Evolutionary conservation across 495 filamentous ascomycete genomes (phyloP), one percentile per base, ranked within the genome.

Genomic region (Podospora anserina): DNA sequence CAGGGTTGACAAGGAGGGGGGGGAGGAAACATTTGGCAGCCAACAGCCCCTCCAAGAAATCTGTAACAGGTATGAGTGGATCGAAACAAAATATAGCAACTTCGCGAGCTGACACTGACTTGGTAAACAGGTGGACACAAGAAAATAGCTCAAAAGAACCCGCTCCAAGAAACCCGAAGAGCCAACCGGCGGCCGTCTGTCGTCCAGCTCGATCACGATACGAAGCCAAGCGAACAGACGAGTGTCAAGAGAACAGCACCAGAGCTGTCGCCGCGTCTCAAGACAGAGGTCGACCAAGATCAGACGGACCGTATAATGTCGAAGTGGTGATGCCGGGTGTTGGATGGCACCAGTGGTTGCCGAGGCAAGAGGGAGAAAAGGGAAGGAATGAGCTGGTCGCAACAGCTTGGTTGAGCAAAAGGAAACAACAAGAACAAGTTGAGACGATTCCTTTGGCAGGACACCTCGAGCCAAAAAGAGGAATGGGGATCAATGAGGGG

Each of bases 351-450:
- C 64, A 30, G n/a, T 26, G 61, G 15, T 26, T 63, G 61, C 30
- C 30, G 61, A 63, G 61, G 9, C 15, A 63, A 18, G 32, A 63
- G 30, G 18, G 49, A 65, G 63, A 67, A 68, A 65, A 66, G 66
- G 67, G 56, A 5, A 63, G 66, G 63, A 67, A 68, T 65, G 66
- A 67, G 67, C 61, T 60, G 69, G 69, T 66, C 58, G 66, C 60
- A 73, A 66, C 66, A 70, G 72, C 64, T 66, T 59, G 23, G 64
- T 66, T 19, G 19, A 57, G 64, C 18, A 66, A 34, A 34, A 63
- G 30, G 61, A 39, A 58, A 59, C 15, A 63, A 68, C 44, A 61
- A 68, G 55, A 69, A 68, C 64, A 72, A 66, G 30, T n/a, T 49
- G 66, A 74, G 61, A 70, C 69, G 71, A 61, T 66, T 49, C 39